Evolutionary conservation across 768 basidiomycete genomes (phyloP), one percentile per base, ranked within the genome.

Genomic region (Dioszegia crocea): DNA sequence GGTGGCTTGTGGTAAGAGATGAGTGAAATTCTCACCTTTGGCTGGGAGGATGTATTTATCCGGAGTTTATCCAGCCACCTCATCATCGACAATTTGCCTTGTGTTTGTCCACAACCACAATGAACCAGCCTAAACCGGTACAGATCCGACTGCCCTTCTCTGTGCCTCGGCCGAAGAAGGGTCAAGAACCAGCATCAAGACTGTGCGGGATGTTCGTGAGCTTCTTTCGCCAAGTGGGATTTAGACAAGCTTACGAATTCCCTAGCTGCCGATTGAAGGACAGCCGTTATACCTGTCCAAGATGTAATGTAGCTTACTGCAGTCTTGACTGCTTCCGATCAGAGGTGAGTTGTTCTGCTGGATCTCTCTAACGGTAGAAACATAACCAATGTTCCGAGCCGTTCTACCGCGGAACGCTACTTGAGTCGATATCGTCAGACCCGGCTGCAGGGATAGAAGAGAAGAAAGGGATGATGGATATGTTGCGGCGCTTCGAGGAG

Each of bases 391-490:
- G 72, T 53, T 71, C 69, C 6, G 72, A 74, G 46, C 63, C 65
- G 31, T 74, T 74, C 38, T 74, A 74, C 53, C 60, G 57, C 26
- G 44, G 61, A 16, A 69, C 67, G 10, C 59, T 74, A 4, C 66
- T 73, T 19, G 64, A 67, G 1, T 60, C 55, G 4, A 78, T 79
- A 44, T 69, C 69, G 9, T 57, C 63, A 0, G 78, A 77, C 54
- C 74, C 76, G 10, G 68, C 62, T 31, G 71, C 63, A 0, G 77
- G 64, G 4, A 59, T 74, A 40, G 76, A 66, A 19, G 67, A 73
- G 56, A 76, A 79, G 52, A 72, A 64, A 56, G 64, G 55, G 31
- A 76, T 75, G 67, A 69, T 73, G 27, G 76, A 68, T 45, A 74
- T 63, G 60, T 71, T 77, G 11, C 68, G 64, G 23, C 40, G 69